Evolutionary conservation across 805 yeast genomes (phyloP), one percentile per base, ranked within the genome.

Genomic region (Candida fluviatilis): DNA sequence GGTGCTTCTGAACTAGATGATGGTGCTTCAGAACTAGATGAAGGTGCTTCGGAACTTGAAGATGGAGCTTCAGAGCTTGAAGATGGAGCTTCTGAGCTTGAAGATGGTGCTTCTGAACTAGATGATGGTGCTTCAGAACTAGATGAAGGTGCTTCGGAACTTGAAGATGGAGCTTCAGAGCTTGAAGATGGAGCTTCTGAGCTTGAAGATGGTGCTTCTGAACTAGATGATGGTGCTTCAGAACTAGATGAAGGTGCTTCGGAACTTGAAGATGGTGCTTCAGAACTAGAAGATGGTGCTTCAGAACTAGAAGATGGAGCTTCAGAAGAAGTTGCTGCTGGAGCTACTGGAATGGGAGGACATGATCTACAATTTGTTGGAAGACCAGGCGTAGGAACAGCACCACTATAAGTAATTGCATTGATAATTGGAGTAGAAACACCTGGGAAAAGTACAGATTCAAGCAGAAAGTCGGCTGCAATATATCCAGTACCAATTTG

Each of bases 381-480:
- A 6, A 26, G n/a, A 5, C 10, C 18, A 14, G 18, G 23, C n/a
- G n/a, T n/a, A n/a, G 38, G 38, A 4, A 18, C 28, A 5, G 34
- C 28, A 13, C 38, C 38, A 19, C 12, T 29, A 17, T 35, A 35
- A 4, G 30, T 19, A 4, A 35, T 19, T 4, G 38, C 23, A 19
- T 35, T 35, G 15, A 35, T n/a, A 6, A 17, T 4, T 14, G 21
- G 31, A 16, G 18, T 24, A 4, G 31, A 24, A 11, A 31, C 25
- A 10, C 34, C 34, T 31, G 34, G 34, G 34, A 15, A 31, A 11
- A 31, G 7, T 7, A 12, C 25, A 3, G 38, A 28, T 4, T 18
- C 14, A 4, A 18, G 13, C 10, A 18, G 10, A 28, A 35, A 35
- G 3, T n/a, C 8, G 4, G 12, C 14, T 12, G 13, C 4, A 15